Conservation (phyloP, 345 rosid genomes). For the Acer saccharum region DNA sequence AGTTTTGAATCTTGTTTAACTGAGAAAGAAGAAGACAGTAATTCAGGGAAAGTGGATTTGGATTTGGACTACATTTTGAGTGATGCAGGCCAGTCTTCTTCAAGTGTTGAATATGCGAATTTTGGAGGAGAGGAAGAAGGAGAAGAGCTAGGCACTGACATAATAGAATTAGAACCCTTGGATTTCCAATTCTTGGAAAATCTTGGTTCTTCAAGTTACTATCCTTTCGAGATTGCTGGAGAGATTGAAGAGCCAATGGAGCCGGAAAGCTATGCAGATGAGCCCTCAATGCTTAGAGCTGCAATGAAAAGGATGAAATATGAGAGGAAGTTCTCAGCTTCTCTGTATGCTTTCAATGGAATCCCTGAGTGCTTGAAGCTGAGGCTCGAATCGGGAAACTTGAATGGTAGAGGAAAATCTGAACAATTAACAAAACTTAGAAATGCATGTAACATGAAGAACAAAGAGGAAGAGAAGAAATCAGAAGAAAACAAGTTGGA, state of each 20-base stretch:
- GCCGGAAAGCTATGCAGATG: conserved; percentile 36
- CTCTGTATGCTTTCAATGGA: conserved; percentile 64
- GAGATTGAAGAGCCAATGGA: conserved; percentile 47
- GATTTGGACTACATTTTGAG: conserved; percentile 25
- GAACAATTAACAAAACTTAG: conserved; percentile 35
- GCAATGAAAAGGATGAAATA: conserved; percentile 61
- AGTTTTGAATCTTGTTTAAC: conserved; percentile 42
- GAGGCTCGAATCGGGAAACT: conserved; percentile 35
- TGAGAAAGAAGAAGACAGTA: conserved; percentile 29
- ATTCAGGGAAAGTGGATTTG: conserved; percentile 6
- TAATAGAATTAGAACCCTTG: conserved; percentile 13
- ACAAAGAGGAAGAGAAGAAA: conserved; percentile 27
- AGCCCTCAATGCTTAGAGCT: conserved; percentile 46
- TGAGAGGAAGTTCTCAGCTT: conserved; percentile 68
- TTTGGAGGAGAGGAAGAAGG: conserved; percentile 27
- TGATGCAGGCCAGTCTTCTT: conserved; percentile 34
- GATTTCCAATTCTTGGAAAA: conserved; percentile 58
- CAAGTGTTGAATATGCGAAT: conserved; percentile 20
- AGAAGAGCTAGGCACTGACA: conserved; percentile 24
- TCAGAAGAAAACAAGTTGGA: conserved; percentile 18
- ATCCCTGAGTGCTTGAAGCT: conserved; percentile 55
- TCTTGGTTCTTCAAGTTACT: conserved; percentile 29
- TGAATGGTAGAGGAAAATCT: conserved; percentile 28
- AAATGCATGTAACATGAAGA: conserved; percentile 39
- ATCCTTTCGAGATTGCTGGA: conserved; percentile 54